Percentiles rank a stretch among this genome's conserved stretches.
phyloP scores from a whole-genome alignment of 352 stramenopile genomes.

The Pythium volutum region DNA sequence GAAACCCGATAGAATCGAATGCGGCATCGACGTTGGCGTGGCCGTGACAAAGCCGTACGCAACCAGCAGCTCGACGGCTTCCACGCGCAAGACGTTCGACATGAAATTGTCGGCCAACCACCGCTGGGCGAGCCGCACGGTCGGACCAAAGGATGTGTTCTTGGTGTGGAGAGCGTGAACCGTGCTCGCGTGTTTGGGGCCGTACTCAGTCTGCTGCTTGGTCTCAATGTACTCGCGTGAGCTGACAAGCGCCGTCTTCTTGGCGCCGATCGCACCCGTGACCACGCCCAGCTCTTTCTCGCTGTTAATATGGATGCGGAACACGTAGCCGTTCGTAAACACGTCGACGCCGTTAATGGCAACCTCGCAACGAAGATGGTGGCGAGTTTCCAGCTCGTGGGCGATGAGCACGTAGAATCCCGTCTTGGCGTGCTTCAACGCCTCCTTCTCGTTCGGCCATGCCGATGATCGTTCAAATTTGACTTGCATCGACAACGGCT shows the following conservation, averaged over 20 bases:
- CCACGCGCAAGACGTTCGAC: constrained; percentile 61
- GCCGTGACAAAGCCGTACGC: constrained; percentile 66
- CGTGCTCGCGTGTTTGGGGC: constrained; percentile 58
- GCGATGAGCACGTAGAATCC: constrained; percentile 89
- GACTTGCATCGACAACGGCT: constrained; percentile 67
- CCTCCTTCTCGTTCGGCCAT: constrained; percentile 82
- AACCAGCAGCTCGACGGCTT: constrained; percentile 79
- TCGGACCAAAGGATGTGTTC: constrained; percentile 75
- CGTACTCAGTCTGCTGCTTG: constrained; percentile 64
- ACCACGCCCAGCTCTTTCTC: constrained; percentile 73
- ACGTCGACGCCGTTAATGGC: constrained; percentile 76
- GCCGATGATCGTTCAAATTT: constrained; percentile 84
- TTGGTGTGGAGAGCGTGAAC: constrained; percentile 79
- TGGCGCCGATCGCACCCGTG: constrained; percentile 48
- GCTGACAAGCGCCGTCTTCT: constrained; percentile 60
- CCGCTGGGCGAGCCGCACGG: constrained; percentile 73
- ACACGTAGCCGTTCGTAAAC: constrained; percentile 78
- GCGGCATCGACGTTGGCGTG: constrained; percentile 45
- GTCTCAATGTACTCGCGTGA: constrained; percentile 55
- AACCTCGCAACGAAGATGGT: constrained; percentile 69
- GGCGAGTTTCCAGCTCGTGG: constrained; percentile 66
- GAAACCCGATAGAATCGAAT: constrained; percentile 80
- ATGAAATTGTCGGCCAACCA: constrained; percentile 82
- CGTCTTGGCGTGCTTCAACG: constrained; percentile 79
- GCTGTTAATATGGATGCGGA: constrained; percentile 77